Evolutionary conservation across 495 filamentous ascomycete species (phyloP).

Genomic region (Penicillium taxi): DNA sequence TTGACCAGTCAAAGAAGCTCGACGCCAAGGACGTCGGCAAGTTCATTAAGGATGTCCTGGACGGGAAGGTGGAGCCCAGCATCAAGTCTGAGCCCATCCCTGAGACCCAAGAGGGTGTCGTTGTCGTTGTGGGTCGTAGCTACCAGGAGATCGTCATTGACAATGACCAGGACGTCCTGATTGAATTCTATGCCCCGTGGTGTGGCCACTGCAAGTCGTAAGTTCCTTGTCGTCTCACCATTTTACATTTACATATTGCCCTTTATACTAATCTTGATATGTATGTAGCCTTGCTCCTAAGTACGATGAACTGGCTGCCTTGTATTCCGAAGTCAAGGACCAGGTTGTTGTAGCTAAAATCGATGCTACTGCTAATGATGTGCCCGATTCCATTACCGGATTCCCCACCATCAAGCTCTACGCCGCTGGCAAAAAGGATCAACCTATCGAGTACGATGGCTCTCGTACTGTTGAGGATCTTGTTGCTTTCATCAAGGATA

Average conservation of each 20-base stretch:
- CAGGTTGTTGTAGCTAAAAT: constrained; percentile 96
- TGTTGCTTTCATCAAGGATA: constrained; percentile 86
- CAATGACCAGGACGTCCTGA: constrained; percentile 89
- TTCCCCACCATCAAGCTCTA: constrained; percentile 99
- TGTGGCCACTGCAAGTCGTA: constrained; percentile 98
- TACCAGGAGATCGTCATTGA: constrained; percentile 91
- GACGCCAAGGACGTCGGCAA: constrained; percentile 64
- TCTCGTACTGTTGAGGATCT: constrained; percentile 90
- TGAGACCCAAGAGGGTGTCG: constrained; percentile 86
- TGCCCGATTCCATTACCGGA: constrained; percentile 91
- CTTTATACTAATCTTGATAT: neutral
- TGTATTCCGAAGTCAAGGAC: constrained; percentile 70
- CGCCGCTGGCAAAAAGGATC: constrained; percentile 79
- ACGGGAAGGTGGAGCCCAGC: constrained; percentile 85
- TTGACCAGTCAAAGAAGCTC: constrained; percentile 75
- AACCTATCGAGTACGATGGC: constrained; percentile 79
- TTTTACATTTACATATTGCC: neutral
- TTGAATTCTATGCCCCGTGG: constrained; percentile 99
- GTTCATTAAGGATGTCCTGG: constrained; percentile 82
- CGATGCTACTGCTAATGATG: constrained; percentile 93
- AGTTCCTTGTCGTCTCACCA: constrained; percentile 11
- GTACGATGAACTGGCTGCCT: constrained; percentile 71
- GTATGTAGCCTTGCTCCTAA: constrained; percentile 52
- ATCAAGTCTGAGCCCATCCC: constrained; percentile 98
- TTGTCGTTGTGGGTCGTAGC: constrained; percentile 87